Evolutionary conservation across 2,329 filamentous ascomycete genomes (phyloP).

Genomic region (Pseudogymnoascus verrucosus): DNA sequence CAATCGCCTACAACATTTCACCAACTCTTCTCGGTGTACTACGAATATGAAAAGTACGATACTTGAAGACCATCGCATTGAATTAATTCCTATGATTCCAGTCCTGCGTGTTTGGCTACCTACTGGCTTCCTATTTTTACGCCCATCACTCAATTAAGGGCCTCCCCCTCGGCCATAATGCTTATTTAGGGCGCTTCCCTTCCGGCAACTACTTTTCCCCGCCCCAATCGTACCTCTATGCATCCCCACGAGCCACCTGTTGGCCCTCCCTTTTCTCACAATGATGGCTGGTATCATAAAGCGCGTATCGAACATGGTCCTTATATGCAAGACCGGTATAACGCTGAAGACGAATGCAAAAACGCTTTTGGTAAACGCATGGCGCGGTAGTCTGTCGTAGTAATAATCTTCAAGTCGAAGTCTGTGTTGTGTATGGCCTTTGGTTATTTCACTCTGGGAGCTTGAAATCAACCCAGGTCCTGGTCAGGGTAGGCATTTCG

Average conservation of each 20-base stretch:
- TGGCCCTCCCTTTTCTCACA: neutral
- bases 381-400: conserved; percentile 2
- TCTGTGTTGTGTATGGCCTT: neutral
- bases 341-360: conserved; percentile 6
- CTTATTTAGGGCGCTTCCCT: neutral
- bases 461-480: conserved; percentile 23
- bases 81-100: neutral
- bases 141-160: neutral
- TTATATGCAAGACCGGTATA: conserved; percentile 1
- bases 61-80: neutral
- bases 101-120: neutral
- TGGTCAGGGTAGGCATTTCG: conserved; percentile 14
- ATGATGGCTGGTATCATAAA: conserved; percentile 5
- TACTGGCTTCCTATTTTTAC: conserved; percentile 2
- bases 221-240: neutral
- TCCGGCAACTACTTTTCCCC: neutral
- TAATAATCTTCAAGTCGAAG: conserved; percentile 1
- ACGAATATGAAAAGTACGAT: neutral
- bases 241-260: neutral
- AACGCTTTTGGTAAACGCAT: conserved; percentile 4
- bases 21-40: neutral
- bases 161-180: neutral
- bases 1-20: neutral
- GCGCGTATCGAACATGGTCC: conserved; percentile 1
- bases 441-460: conserved; percentile 10